phyloP scores from a whole-genome alignment of 805 yeast genomes.

The Cyberlindnera suaveolens region DNA sequence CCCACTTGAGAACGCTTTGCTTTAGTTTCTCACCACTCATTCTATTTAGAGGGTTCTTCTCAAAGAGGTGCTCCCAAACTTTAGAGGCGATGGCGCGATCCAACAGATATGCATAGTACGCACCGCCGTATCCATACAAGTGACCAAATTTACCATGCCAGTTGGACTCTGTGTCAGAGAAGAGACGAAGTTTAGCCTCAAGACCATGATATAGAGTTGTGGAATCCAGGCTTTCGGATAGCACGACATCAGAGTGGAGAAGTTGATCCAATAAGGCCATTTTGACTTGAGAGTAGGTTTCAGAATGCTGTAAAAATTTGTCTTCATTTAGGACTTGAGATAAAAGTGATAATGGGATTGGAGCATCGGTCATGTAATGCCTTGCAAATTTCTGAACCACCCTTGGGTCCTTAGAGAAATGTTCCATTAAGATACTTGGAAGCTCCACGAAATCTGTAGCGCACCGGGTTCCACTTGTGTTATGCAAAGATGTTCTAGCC shows the following conservation, averaged over 20 bases:
- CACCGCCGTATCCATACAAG: conserved; percentile 86
- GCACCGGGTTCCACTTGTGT: conserved; percentile 91
- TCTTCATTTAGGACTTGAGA: conserved; percentile 45
- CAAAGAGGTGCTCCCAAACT: conserved; percentile 73
- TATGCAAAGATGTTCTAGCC: conserved; percentile 85
- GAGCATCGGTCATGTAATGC: conserved; percentile 58
- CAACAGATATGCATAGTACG: conserved; percentile 84
- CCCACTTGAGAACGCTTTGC: conserved; percentile 76
- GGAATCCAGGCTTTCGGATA: conserved; percentile 43
- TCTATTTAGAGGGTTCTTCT: conserved; percentile 60
- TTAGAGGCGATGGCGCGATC: conserved; percentile 90
- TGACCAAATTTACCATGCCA: conserved; percentile 97
- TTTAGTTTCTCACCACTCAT: conserved; percentile 72
- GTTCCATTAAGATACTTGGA: conserved; percentile 95
- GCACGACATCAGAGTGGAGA: conserved; percentile 45
- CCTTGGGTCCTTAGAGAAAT: conserved; percentile 75
- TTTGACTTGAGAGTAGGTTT: conserved; percentile 78
- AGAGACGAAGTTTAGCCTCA: conserved; percentile 52
- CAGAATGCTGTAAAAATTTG: conserved; percentile 55
- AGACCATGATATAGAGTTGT: conserved; percentile 58
- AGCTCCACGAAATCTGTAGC: conserved; percentile 94
- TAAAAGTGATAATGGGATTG: conserved; percentile 46
- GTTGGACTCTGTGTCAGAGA: conserved; percentile 62
- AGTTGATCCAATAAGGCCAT: conserved; percentile 87
- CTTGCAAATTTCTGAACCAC: conserved; percentile 69